Base-by-base conservation (phyloP, 257 asterid genomes). In the Solanum tacnaense region DNA sequence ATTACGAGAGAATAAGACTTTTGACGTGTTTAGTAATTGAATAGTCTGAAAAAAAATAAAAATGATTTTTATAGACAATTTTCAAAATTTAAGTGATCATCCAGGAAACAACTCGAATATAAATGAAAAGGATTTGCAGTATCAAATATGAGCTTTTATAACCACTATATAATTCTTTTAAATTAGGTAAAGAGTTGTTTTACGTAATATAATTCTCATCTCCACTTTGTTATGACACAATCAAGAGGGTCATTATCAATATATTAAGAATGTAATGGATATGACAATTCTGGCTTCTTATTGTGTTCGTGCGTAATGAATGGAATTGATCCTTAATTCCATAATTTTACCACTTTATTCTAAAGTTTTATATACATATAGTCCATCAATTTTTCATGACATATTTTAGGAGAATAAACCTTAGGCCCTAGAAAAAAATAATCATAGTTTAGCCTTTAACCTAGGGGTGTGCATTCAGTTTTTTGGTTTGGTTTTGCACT, bases 301-400 rank as follows among this genome's bases (percentile, higher is more conserved):
- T 81, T 81, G 67, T 9, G 32, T 44, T 46, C 67, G 39, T 81
- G 39, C 29, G 74, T 44, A 60, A 38, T 13, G 88, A 87, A 86
- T 86, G 89, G 95, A 90, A 92, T 92, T 86, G 85, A 89, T 93
- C 84, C 93, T 90, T 89, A 78, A 90, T 87, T 88, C 91, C 87
- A 89, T 89, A 85, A 58, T 78, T 73, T 87, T n/a, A 67, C 52
- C 84, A 44, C 95, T 92, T 93, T 93, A 93, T 93, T 90, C 93
- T 82, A 90, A 84, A 89, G 81, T 89, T 88, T 88, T 84, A 62
- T n/a, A 46, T 65, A 62, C 32, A 83, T 89, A 31, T 84, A 87
- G 86, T 88, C 86, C 90, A 88, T 89, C 85, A 89, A 41, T 87
- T 88, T 91, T 79, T 84, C 49, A 34, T 35, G 85, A 87, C 87